Conservation (phyloP, 441 rosid species). For the Breynia disticha region DNA sequence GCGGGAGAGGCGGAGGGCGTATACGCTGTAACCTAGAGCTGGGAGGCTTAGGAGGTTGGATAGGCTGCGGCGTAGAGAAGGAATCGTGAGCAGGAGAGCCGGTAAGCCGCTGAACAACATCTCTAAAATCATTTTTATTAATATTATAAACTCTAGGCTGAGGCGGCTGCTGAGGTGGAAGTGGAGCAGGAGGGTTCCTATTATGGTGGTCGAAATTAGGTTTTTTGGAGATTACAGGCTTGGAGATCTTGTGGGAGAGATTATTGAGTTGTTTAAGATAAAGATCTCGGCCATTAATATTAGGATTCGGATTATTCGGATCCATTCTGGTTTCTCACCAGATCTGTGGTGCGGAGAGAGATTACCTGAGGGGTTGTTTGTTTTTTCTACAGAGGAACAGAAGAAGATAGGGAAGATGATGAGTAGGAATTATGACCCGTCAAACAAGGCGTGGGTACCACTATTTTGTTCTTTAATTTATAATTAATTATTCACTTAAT, state of each 20-base stretch:
- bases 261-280: conserved; percentile 66
- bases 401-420: no score
- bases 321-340: no score
- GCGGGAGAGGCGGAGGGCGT: conserved; percentile 87
- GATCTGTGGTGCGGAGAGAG: no score
- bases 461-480: no score
- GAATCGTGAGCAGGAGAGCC: conserved; percentile 85
- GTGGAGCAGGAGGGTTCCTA: conserved; percentile 14
- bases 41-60: conserved; percentile 60
- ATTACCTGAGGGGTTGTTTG: no score
- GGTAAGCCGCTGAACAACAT: conserved; percentile 85
- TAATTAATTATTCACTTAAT: no score
- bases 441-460: no score
- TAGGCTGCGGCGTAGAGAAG: conserved; percentile 65
- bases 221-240: conserved; percentile 34
- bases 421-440: no score
- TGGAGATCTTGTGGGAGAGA: conserved; percentile 79
- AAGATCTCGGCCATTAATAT: conserved; percentile 22
- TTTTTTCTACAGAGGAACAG: no score
- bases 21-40: conserved; percentile 84
- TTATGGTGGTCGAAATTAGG: conserved; percentile 23
- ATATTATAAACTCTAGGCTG: conserved; percentile 94
- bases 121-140: conserved; percentile 78
- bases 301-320: no score
- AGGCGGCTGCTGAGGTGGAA: conserved; percentile 25